These are phyloP conservation scores for Aspergillus sp. DNA, from an alignment of 2,329 filamentous ascomycete species.

Conservation along the genomic window DNA sequence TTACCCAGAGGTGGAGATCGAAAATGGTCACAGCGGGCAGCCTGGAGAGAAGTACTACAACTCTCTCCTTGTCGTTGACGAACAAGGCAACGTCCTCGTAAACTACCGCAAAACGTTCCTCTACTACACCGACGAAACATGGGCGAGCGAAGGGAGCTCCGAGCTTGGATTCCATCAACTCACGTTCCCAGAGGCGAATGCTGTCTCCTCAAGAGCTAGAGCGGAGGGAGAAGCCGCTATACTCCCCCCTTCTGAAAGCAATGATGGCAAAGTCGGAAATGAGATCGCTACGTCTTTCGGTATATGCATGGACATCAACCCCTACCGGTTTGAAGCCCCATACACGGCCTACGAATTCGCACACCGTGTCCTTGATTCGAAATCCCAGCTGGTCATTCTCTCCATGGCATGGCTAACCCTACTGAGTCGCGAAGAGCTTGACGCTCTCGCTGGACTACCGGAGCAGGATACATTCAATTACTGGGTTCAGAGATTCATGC, in stretches of 20 bases:
- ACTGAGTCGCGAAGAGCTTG: constrained; percentile 50
- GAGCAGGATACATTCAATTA: constrained; percentile 63
- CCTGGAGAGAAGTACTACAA: constrained; percentile 52
- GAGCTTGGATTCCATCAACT: constrained; percentile 33
- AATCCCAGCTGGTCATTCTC: constrained; percentile 55
- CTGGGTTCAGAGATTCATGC: constrained; percentile 61
- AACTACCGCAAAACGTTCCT: constrained; percentile 66
- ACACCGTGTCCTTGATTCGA: constrained; percentile 49
- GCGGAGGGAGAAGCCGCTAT: not conserved
- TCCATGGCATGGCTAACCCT: constrained; percentile 65
- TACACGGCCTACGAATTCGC: constrained; percentile 63
- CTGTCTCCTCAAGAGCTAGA: not conserved
- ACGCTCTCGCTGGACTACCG: constrained; percentile 43
- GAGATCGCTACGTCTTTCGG: constrained; percentile 45
- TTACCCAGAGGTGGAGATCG: constrained; percentile 55
- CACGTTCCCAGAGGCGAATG: not conserved
- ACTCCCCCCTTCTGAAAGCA: not conserved
- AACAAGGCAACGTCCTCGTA: constrained; percentile 52
- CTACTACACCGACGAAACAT: constrained; percentile 67
- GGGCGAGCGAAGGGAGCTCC: constrained; percentile 56
- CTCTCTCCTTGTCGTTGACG: constrained; percentile 57
- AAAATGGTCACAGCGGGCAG: not conserved
- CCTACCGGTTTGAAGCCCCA: constrained; percentile 59
- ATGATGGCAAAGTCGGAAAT: not conserved
- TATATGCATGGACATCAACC: constrained; percentile 61